Evolutionary conservation across 495 filamentous ascomycete species (phyloP).

Genomic region (Penicillium dipodomyicola): DNA sequence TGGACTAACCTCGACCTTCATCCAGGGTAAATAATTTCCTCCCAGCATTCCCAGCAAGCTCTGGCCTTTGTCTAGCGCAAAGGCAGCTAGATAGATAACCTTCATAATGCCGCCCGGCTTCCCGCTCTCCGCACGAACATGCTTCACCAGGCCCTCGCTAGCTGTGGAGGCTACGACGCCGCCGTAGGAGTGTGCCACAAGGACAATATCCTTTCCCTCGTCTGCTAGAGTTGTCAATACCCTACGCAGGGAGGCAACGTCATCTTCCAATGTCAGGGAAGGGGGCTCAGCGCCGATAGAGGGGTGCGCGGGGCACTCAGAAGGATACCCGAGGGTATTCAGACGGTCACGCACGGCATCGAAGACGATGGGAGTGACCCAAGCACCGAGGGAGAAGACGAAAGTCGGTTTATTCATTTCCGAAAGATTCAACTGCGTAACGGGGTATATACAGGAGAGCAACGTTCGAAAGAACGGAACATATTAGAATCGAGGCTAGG

Average conservation of each 20-base stretch:
- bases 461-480: neutral
- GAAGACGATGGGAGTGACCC: conserved; percentile 38
- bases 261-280: conserved; percentile 38
- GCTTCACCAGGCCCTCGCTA: conserved; percentile 40
- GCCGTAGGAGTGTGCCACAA: conserved; percentile 52
- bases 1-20: conserved; percentile 28
- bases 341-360: conserved; percentile 34
- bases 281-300: conserved; percentile 41
- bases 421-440: too few species aligned
- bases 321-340: conserved; percentile 30
- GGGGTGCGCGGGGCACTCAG: conserved; percentile 39
- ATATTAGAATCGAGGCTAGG: neutral
- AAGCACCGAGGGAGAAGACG: conserved; percentile 51
- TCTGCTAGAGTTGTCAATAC: conserved; percentile 29
- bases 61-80: conserved; percentile 32
- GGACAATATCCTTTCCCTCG: conserved; percentile 44
- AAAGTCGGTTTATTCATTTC: conserved; percentile 37
- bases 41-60: conserved; percentile 28
- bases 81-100: conserved; percentile 41
- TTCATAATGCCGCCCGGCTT: conserved; percentile 39
- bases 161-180: conserved; percentile 45
- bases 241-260: conserved; percentile 30
- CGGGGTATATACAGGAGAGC: neutral
- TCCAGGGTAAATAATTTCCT: conserved; percentile 28
- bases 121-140: conserved; percentile 27